phyloP scores from a whole-genome alignment of 495 filamentous ascomycete genomes.

The Talaromyces stipitatus region DNA sequence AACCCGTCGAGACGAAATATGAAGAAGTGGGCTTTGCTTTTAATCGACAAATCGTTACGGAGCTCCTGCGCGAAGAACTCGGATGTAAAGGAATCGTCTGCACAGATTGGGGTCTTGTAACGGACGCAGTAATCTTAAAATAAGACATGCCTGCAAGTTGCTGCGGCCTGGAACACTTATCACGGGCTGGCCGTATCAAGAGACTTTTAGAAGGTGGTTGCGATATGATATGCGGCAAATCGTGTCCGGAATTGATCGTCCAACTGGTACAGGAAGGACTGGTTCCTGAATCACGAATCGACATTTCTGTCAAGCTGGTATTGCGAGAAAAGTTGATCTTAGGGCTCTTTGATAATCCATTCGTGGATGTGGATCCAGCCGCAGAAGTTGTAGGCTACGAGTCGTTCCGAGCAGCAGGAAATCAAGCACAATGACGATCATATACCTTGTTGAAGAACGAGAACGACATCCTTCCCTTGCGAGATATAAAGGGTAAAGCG shows the following conservation, averaged over 20 bases:
- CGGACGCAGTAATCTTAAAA: not conserved
- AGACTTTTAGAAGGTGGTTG: not conserved
- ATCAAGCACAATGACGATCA: not conserved
- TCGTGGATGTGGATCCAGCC: slow-evolving; percentile 23
- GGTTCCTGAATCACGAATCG: not conserved
- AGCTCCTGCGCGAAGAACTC: slow-evolving; percentile 22
- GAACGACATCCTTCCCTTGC: not conserved
- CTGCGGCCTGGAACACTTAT: not conserved
- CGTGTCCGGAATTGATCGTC: not conserved
- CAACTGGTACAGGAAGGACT: not conserved
- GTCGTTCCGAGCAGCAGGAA: not conserved
- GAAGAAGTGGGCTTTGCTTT: slow-evolving; percentile 21
- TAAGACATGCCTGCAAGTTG: not conserved
- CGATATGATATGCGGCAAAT: not conserved
- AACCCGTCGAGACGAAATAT: not conserved
- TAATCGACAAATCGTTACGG: slow-evolving; percentile 18
- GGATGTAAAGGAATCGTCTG: slow-evolving; percentile 28
- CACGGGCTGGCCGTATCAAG: not conserved
- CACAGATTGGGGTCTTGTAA: slow-evolving; percentile 26
- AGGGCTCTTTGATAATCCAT: slow-evolving; percentile 13
- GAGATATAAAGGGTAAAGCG: not conserved
- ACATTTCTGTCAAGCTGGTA: slow-evolving; percentile 7
- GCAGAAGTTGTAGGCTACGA: slow-evolving; percentile 14
- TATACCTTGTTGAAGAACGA: not conserved
- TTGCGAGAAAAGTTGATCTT: slow-evolving; percentile 10